phyloP scores from a whole-genome alignment of 2,329 filamentous ascomycete genomes.

The Lasiodiplodia citricola region DNA sequence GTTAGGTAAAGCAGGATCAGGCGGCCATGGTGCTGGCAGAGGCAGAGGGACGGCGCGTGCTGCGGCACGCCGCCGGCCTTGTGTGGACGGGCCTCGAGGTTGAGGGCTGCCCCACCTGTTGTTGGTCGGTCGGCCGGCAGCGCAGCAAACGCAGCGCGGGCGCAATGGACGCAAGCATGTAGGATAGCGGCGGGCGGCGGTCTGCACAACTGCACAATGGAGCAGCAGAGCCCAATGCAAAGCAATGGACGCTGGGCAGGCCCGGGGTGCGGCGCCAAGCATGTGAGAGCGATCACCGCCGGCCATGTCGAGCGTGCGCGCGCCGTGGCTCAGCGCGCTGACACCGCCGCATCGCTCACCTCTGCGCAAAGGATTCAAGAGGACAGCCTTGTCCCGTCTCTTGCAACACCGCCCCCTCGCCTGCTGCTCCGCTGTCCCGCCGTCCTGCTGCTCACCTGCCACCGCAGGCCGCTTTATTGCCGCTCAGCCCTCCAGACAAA shows the following conservation, averaged over 20 bases:
- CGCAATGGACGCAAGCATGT: neutral
- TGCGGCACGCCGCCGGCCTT: constrained; percentile 8
- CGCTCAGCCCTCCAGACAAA: constrained; percentile 4
- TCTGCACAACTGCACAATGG: neutral
- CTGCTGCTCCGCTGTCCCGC: constrained; percentile 3
- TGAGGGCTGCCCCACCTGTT: constrained; percentile 10
- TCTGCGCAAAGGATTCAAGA: constrained; percentile 20
- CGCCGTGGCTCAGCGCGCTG: constrained; percentile 23
- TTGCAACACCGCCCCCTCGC: constrained; percentile 2
- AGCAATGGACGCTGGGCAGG: constrained; percentile 1
- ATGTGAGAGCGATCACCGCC: constrained; percentile 22
- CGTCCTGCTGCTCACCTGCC: neutral
- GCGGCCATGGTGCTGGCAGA: neutral
- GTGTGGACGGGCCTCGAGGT: neutral
- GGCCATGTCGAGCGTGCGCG: constrained; percentile 8
- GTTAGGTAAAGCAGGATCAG: neutral
- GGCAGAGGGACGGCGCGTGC: neutral
- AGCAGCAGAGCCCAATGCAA: neutral
- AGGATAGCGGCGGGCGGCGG: neutral
- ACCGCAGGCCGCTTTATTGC: constrained; percentile 11
- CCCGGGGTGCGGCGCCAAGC: constrained; percentile 8
- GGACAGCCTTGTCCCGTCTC: constrained; percentile 8
- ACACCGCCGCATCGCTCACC: constrained; percentile 24
- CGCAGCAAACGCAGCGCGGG: constrained; percentile 4
- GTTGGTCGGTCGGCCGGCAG: neutral